Evolutionary conservation across 441 rosid genomes (phyloP), one percentile per base, ranked within the genome.

Genomic region (Pelargonium myrrhifolium): DNA sequence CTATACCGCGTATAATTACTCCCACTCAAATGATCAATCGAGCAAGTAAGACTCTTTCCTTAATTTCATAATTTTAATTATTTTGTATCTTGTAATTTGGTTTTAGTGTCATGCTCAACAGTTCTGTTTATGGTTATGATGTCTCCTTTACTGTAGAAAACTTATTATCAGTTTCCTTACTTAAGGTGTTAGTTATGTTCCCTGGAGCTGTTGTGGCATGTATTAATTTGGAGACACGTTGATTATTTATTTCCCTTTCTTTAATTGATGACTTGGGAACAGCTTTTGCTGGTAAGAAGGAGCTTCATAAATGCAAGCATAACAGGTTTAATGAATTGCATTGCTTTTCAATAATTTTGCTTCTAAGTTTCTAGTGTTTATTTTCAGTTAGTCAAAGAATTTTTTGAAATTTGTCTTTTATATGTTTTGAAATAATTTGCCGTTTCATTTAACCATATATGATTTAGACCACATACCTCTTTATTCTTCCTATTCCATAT

Each of bases 11-110:
- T 66, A 83, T 92, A 72, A 80, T 92, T 35, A 94, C 99, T 67
- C 99, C 99, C 43, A 94, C 99, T 3, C 96, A 88, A 69, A 88
- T 95, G 89, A 92, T 94, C 62, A 80, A 78, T 69, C 87, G 87
- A 73, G 98, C 99, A 60, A 94, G 98, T 89, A 87, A 81, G 93
- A 56, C 21, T 39, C 63, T 40, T 67, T 62, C 68, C 56, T 64
- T 56, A 65, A 53, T 77, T 75, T 63, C 63, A 37, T 73, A 51
- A 62, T 62, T 49, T 15, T 53, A 17, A 6, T 15, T 53, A 53
- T 53, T 53, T 53, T 18, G 24, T 18, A 53, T 53, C 9, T 18
- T 7, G 24, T 53, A 47, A 53, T 17, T 18, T 53, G 24, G 59
- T 53, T 53, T 4, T 1, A 53, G 24, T 53, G 22, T 20, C 8